These are phyloP conservation scores for Erigeron philadelphicus DNA, from an alignment of 140 eudicot species.

Conservation along the genomic window DNA sequence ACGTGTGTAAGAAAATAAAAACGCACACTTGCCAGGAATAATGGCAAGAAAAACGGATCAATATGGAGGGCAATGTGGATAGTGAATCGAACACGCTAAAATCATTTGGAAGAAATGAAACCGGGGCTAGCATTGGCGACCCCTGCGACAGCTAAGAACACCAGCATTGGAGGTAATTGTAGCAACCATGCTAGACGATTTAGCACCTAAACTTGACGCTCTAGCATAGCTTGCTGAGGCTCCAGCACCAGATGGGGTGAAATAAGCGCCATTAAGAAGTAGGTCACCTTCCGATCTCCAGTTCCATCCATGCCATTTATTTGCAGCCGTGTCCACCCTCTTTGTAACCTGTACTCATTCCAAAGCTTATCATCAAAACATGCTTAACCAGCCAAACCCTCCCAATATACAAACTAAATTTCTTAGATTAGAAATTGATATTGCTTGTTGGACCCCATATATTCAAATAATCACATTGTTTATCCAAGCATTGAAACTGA, in stretches of 20 bases:
- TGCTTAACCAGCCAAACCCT: no score
- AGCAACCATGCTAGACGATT: constrained; percentile 70
- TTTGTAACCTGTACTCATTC: constrained; percentile 52
- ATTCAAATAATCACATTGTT: no score
- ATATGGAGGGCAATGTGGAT: constrained; percentile 15
- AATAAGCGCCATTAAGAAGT: constrained; percentile 85
- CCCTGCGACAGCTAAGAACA: constrained; percentile 62
- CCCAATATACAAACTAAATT: no score
- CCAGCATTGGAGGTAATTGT: constrained; percentile 70
- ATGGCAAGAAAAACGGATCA: constrained; percentile 19
- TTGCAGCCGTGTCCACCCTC: constrained; percentile 58
- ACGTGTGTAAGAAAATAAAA: constrained; percentile 23
- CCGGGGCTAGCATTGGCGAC: constrained; percentile 56
- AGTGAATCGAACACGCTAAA: constrained; percentile 19
- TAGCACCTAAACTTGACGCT: constrained; percentile 86
- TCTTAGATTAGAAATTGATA: no score
- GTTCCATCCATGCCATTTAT: constrained; percentile 70
- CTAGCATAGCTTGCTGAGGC: constrained; percentile 83
- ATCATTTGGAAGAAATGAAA: background rate
- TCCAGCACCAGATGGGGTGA: constrained; percentile 79
- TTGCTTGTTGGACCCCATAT: no score
- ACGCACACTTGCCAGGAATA: constrained; percentile 16
- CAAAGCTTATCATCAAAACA: constrained; percentile 7
- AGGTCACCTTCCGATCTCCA: constrained; percentile 92
- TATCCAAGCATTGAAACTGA: no score